Conservation (phyloP, 345 rosid genomes). For the Turritis glabra region DNA sequence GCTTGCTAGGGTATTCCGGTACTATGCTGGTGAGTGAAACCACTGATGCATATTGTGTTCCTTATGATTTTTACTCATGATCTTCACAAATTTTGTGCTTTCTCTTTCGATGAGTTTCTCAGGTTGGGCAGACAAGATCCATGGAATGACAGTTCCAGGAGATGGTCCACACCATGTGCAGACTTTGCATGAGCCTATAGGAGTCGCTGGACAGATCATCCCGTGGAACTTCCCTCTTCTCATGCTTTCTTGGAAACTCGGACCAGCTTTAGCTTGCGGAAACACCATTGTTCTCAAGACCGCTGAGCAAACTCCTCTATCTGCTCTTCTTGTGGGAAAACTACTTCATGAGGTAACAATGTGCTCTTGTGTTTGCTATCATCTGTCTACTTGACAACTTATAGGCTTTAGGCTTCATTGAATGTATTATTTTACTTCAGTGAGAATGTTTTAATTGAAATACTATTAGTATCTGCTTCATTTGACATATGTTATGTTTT, state of each 20-base stretch:
- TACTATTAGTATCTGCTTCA: not conserved
- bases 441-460: not conserved
- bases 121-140: conserved; percentile 99
- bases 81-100: not conserved
- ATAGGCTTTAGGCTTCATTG: not conserved
- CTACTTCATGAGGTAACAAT: conserved; percentile 72
- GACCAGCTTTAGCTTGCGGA: conserved; percentile 91
- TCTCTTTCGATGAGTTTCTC: conserved; percentile 20
- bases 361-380: not conserved
- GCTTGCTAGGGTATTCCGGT: conserved; percentile 67
- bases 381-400: not conserved
- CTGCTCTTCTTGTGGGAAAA: conserved; percentile 62
- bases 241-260: conserved; percentile 90
- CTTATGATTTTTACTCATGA: not conserved
- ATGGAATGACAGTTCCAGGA: conserved; percentile 77
- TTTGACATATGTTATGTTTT: not conserved
- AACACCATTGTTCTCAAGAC: conserved; percentile 87
- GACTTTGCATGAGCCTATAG: conserved; percentile 86
- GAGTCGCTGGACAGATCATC: conserved; percentile 93
- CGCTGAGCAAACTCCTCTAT: conserved; percentile 90
- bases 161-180: conserved; percentile 81
- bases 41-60: not conserved
- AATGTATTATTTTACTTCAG: not conserved
- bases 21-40: conserved; percentile 77
- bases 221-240: conserved; percentile 98